These are phyloP conservation scores for Schoenoplectus triqueter DNA, from an alignment of 202 grass and related monocot species.

Conservation along the genomic window DNA sequence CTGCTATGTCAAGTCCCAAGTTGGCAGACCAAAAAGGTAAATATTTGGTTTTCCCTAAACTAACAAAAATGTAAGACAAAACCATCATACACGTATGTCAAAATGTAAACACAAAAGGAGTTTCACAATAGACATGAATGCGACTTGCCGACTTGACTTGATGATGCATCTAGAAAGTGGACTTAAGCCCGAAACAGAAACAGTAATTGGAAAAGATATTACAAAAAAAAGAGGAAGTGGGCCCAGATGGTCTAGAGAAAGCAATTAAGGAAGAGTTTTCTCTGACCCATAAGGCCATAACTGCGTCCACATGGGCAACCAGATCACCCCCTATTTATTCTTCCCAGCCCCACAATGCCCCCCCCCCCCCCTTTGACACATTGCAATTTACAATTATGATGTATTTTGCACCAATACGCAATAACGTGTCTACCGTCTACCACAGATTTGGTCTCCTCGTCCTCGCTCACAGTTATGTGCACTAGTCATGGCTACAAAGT, in stretches of 20 bases:
- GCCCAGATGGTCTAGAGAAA: not conserved
- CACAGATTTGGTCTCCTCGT: not conserved
- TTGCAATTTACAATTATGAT: not conserved
- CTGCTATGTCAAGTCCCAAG: not conserved
- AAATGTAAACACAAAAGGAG: conserved; percentile 16
- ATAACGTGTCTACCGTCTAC: not conserved
- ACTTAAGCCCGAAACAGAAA: conserved; percentile 17
- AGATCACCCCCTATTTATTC: conserved; percentile 7
- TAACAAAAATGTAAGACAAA: not conserved
- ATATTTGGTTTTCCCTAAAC: not conserved
- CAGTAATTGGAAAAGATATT: conserved; percentile 16
- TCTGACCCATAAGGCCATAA: not conserved
- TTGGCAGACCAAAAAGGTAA: conserved; percentile 5
- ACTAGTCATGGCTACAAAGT: not conserved
- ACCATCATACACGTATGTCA: not conserved
- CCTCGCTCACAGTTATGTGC: not conserved
- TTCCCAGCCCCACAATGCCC: not conserved
- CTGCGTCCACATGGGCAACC: conserved; percentile 20
- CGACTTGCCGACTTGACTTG: not conserved
- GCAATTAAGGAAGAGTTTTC: not conserved
- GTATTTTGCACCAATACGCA: not conserved
- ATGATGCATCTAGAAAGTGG: conserved; percentile 16
- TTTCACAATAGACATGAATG: not conserved
- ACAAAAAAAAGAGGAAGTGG: not conserved
- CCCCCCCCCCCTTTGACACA: conserved; percentile 1